Evolutionary conservation across 768 basidiomycete genomes (phyloP), one percentile per base, ranked within the genome.

Genomic region (Tubosaeta sp.): DNA sequence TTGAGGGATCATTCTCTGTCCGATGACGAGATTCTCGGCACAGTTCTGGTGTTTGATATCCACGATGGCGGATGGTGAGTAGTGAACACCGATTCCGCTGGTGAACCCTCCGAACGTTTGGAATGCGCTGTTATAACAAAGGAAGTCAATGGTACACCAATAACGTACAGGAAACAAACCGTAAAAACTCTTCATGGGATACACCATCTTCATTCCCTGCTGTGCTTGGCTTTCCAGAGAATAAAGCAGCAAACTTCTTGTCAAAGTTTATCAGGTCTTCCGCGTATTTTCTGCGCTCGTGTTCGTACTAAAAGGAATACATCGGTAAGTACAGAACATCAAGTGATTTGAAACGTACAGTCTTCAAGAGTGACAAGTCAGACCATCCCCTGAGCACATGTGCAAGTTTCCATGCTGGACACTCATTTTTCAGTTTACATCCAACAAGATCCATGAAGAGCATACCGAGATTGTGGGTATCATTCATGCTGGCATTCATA

Each of bases 401-500:
- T 1, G 67, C 69, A 29, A 81, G 58, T 52, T 80, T 80, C 78
- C 78, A 80, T 3, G 70, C 74, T 69, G 41, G 24, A 34, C 18
- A 5, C 16, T 11, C 12, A 4, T 18, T 9, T 12, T 9, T 86
- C 78, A 85, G 79, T 14, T 76, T 77, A 62, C 79, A 77, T 4
- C 77, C 9, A 19, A 12, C 13, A 7, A 48, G 3, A 10, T 4
- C 16, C 3, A 25, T 12, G 6, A 36, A 10, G 35, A 6, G 52
- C 67, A 38, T 52, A 78, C 82, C 77, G 21, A 89, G 75, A 59
- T 88, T 88, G 54, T 86, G 86, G 16, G 82, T 76, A 60, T 88
- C 87, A 44, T 80, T 82, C 81, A 87, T 87, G 54, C 82, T 82
- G 8, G 84, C 86, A 57, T 87, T 86, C 85, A 86, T 83, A 11